Evolutionary conservation across 2,329 filamentous ascomycete species (phyloP).

Genomic region (Pseudogymnoascus sp.): DNA sequence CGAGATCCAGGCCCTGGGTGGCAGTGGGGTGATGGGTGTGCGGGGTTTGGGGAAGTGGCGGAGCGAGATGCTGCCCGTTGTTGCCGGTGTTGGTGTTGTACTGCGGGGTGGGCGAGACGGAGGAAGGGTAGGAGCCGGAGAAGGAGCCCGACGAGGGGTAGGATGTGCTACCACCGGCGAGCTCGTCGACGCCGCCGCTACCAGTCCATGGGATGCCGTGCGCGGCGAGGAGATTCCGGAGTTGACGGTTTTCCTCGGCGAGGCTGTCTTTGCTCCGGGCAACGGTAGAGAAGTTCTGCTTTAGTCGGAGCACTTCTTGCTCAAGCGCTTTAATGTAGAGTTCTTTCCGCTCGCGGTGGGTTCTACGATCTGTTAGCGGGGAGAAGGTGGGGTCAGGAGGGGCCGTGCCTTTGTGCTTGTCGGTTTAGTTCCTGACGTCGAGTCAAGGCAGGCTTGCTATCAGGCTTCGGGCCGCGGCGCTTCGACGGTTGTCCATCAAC

Average conservation of each 20-base stretch:
- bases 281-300: constrained; percentile 70
- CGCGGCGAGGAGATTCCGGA: constrained; percentile 51
- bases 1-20: constrained; percentile 53
- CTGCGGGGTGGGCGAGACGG: background rate
- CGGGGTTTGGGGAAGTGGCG: background rate
- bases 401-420: constrained; percentile 80
- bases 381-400: background rate
- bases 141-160: constrained; percentile 49
- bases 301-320: constrained; percentile 79
- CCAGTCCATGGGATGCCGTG: constrained; percentile 39
- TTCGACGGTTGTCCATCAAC: constrained; percentile 79
- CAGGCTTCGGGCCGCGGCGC: constrained; percentile 86
- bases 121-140: constrained; percentile 41
- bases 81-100: constrained; percentile 1
- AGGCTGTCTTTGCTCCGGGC: constrained; percentile 69
- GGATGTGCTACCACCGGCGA: constrained; percentile 34
- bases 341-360: constrained; percentile 93
- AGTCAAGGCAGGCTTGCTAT: constrained; percentile 89
- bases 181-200: constrained; percentile 25
- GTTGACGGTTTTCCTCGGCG: constrained; percentile 68
- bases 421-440: constrained; percentile 88
- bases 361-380: constrained; percentile 45
- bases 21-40: background rate
- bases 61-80: background rate
- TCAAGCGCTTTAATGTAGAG: constrained; percentile 92